Base-by-base conservation (phyloP, 805 yeast species). In the Zygosaccharomyces rouxii region DNA sequence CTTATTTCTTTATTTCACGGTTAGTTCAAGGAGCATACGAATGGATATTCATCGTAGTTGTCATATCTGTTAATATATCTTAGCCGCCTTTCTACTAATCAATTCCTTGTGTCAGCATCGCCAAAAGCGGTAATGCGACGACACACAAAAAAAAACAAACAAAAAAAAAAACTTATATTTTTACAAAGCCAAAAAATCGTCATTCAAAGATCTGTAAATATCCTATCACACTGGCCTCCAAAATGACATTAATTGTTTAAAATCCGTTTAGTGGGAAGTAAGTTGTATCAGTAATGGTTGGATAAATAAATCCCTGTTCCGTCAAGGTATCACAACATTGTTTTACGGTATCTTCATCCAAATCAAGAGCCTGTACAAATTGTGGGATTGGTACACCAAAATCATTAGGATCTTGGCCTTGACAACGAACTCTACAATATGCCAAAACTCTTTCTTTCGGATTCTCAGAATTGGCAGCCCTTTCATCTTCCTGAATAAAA, bases 321-420 rank as follows among this genome's bases (percentile, higher is more conserved):
- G 79, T 75, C 56, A 86, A 71, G 19, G 72, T 71, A 29, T 71
- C 72, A 58, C 87, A 79, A 53, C 72, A 72, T 23, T 70, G 66
- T 52, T 70, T 69, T 18, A 78, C 83, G 26, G 73, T 76, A 21
- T 74, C 78, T 46, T 71, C 75, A 31, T 76, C 58, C 7, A 83
- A 50, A 44, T 71, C 73, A 59, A 85, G 70, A 28, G 74, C 71
- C 58, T 81, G 86, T 11, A 82, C 73, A 50, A 86, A 77, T 52
- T 79, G 72, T 48, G 75, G 77, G 10, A 80, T 70, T 19, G 87
- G 89, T n/a, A 85, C 89, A 56, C 92, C 92, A 62, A 85, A 89
- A 10, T 57, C 45, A 30, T 63, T 40, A 74, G 78, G 86, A 81
- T 84, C 44, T 75, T 70, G 52, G 22, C 63, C 66, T n/a, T 48